Base-by-base conservation (phyloP, 2,329 filamentous ascomycete genomes). In the Neonectria punicea region DNA sequence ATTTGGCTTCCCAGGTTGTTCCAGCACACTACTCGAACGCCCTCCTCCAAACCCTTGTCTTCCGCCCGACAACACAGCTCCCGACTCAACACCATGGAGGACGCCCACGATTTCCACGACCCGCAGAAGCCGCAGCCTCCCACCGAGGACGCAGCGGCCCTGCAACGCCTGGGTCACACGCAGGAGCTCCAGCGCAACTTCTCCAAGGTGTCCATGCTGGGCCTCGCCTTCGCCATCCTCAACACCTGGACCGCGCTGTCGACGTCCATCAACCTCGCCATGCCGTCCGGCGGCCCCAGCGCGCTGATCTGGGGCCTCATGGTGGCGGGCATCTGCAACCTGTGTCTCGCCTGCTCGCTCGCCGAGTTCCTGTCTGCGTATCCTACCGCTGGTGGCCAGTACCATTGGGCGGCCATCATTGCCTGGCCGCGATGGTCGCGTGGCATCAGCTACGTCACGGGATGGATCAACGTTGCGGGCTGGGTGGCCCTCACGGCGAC, bases 391-490 rank as follows among this genome's bases (percentile, higher is more conserved):
- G 86, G 86, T 68, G 89, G 87, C 14, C 86, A 90, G 77, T 93
- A 93, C 69, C 89, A 93, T 74, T 93, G 90, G 91, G 91, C 90
- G 3, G 89, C 90, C 59, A 80, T 88, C 55, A 80, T 93, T 67
- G 84, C 86, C 34, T 90, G 88, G 82, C 83, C 84, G 63, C 80
- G 78, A 60, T 90, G 85, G 83, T 86, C 87, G 18, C 87, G 88
- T 0, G 80, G 88, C 32, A 84, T 92, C 11, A 90, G 89, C 51
- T 93, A 90, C 82, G 86, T 89, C 51, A 92, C 90, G 0, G 91
- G 91, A 30, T 93, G 90, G 90, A 92, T 90, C 76, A 91, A 90
- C 71, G 86, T 89, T 41, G 88, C 88, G n/a, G 90, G 90, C 16
- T 93, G 90, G 89, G 89, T 92, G 34, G 87, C 88, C 10, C 78